These are phyloP conservation scores for Teratosphaeriaceae sp. DNA, from an alignment of 2,329 filamentous ascomycete genomes.

Conservation along the genomic window DNA sequence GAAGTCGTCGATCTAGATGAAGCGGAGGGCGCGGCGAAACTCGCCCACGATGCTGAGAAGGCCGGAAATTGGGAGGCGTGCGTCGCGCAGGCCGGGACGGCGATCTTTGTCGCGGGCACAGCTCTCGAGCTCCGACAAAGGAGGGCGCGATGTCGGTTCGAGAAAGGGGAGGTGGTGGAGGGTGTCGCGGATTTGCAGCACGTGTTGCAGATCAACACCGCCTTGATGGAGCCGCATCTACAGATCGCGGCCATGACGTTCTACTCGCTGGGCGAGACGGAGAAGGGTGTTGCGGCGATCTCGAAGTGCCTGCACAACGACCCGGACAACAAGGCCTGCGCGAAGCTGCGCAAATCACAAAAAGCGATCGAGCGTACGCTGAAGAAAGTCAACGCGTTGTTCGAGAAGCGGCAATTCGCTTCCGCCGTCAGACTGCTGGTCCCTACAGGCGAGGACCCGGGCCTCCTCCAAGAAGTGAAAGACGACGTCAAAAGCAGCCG, in stretches of 20 bases:
- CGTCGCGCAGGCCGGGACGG: conserved; percentile 71
- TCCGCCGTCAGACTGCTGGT: conserved; percentile 74
- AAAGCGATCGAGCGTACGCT: conserved; percentile 73
- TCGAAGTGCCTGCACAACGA: conserved; percentile 92
- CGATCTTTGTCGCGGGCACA: conserved; percentile 73
- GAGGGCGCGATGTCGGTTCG: conserved; percentile 77
- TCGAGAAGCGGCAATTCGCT: conserved; percentile 71
- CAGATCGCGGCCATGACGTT: conserved; percentile 88
- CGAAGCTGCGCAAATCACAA: conserved; percentile 71
- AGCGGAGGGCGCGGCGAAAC: conserved; percentile 40
- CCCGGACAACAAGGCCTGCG: conserved; percentile 90
- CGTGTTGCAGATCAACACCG: conserved; percentile 75
- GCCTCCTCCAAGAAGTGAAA: conserved; percentile 72
- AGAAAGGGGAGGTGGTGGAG: conserved; percentile 80
- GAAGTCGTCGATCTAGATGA: conserved; percentile 57
- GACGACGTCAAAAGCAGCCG: conserved; percentile 63
- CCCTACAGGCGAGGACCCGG: conserved; percentile 59
- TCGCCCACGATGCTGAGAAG: conserved; percentile 50
- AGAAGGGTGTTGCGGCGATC: conserved; percentile 74
- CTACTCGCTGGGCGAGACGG: conserved; percentile 74
- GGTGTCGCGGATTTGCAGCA: conserved; percentile 82
- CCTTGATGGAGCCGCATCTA: conserved; percentile 71
- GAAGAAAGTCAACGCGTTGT: conserved; percentile 59
- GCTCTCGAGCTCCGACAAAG: conserved; percentile 67
- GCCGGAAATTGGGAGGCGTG: conserved; percentile 79